phyloP scores from a whole-genome alignment of 1,284 basidiomycete species.

The Cystobasidium sp. region DNA sequence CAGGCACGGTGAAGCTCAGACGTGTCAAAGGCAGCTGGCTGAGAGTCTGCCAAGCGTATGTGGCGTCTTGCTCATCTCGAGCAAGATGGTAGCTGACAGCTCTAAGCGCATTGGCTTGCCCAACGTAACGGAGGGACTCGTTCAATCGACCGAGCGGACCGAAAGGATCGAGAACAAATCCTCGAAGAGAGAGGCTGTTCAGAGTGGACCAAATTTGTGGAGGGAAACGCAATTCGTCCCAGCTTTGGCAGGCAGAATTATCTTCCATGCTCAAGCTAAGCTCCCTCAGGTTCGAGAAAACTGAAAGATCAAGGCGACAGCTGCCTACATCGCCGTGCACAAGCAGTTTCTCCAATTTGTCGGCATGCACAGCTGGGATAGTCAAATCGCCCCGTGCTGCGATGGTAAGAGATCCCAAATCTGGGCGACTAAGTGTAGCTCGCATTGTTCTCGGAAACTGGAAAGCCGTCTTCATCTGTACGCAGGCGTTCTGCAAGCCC shows the following conservation, averaged over 20 bases:
- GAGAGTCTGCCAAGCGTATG: conserved; percentile 9
- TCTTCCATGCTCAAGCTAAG: conserved; percentile 19
- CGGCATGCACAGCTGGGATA: neutral
- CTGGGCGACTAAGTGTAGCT: neutral
- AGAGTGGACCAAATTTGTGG: neutral
- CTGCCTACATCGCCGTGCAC: conserved; percentile 12
- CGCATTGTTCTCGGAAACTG: conserved; percentile 1
- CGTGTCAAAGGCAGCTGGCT: neutral
- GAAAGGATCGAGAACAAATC: conserved; percentile 15
- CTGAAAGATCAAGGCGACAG: neutral
- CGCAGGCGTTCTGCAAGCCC: neutral
- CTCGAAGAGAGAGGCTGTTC: neutral
- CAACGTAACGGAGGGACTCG: neutral
- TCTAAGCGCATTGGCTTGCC: neutral
- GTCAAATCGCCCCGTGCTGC: neutral
- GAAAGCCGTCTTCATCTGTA: neutral
- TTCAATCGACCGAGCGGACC: neutral
- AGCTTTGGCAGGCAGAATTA: conserved; percentile 6
- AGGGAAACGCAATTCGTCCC: conserved; percentile 11
- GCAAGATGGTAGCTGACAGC: conserved; percentile 11
- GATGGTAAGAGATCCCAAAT: neutral
- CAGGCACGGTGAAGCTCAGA: conserved; percentile 15
- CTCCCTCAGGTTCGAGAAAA: conserved; percentile 3
- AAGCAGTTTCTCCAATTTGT: neutral
- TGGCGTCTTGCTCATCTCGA: conserved; percentile 23